Conservation (phyloP, 352 stramenopile genomes). For the Globisporangium middletonii region DNA sequence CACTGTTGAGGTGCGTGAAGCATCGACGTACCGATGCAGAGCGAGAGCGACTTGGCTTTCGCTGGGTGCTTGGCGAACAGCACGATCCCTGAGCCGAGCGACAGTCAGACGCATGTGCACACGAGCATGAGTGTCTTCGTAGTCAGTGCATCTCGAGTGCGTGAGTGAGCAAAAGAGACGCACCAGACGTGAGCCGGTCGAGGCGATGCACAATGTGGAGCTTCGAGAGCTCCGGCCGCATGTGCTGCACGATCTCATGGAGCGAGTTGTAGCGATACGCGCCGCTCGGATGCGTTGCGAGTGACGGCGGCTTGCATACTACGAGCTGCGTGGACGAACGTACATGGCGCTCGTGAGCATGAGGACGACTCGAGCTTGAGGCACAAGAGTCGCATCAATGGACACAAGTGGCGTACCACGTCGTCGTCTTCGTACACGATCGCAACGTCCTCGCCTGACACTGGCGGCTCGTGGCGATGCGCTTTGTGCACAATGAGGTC, state of each 20-base stretch:
- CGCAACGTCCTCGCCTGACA: constrained; percentile 76
- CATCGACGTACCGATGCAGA: constrained; percentile 51
- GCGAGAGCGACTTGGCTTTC: constrained; percentile 69
- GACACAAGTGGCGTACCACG: constrained; percentile 30
- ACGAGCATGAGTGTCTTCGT: too few relatives aligned
- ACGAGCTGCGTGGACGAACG: constrained; percentile 43
- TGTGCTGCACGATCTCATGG: constrained; percentile 68
- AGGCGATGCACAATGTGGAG: constrained; percentile 94
- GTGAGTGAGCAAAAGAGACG: not conserved
- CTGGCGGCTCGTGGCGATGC: constrained; percentile 95
- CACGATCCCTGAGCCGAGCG: constrained; percentile 43
- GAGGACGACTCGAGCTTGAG: not conserved
- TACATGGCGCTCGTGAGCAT: not conserved
- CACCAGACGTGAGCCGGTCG: constrained; percentile 94
- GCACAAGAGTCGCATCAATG: not conserved
- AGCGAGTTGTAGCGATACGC: constrained; percentile 95
- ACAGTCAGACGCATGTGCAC: not conserved
- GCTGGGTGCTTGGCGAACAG: constrained; percentile 73
- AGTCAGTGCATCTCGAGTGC: not conserved
- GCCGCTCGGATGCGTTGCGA: constrained; percentile 94
- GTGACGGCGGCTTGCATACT: constrained; percentile 87
- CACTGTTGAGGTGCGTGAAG: not conserved
- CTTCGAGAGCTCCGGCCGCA: constrained; percentile 56
- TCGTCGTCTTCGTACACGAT: constrained; percentile 77
- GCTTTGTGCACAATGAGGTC: constrained; percentile 94